phyloP scores from a whole-genome alignment of 1,284 basidiomycete species.

The Somion occarium region DNA sequence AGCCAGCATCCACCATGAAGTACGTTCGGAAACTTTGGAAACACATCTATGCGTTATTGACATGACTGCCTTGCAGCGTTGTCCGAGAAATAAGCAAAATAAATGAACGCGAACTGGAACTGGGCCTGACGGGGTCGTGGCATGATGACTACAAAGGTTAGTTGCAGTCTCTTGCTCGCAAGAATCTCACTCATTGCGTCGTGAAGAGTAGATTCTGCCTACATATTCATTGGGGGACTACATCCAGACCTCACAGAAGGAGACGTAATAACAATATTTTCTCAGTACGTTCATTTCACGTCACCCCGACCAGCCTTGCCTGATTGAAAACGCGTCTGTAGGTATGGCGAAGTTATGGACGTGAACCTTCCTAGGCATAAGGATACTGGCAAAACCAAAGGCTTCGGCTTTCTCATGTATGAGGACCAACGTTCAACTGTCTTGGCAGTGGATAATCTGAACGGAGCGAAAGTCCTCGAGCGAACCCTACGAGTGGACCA shows the following conservation, averaged over 20 bases:
- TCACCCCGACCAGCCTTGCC: too few species aligned
- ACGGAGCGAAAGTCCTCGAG: conserved; percentile 87
- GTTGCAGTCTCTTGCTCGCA: too few species aligned
- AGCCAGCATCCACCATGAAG: conserved; percentile 3
- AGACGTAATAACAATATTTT: conserved; percentile 96
- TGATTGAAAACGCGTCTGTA: conserved; percentile 37
- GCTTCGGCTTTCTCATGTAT: conserved; percentile 98
- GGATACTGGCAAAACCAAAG: conserved; percentile 81
- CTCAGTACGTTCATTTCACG: conserved; percentile 59
- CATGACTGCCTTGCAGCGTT: conserved; percentile 47
- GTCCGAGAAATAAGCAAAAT: conserved; percentile 92
- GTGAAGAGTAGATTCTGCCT: conserved; percentile 72
- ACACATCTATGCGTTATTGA: conserved; percentile 19
- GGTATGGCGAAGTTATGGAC: conserved; percentile 94
- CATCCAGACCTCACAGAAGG: conserved; percentile 90
- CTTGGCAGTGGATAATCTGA: conserved; percentile 97
- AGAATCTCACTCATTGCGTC: too few species aligned
- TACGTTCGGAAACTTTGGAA: conserved; percentile 10
- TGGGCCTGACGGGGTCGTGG: conserved; percentile 82
- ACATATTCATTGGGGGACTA: conserved; percentile 89
- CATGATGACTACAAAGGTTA: conserved; percentile 92
- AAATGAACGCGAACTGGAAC: conserved; percentile 88
- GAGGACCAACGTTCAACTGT: conserved; percentile 96
- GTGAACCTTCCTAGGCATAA: conserved; percentile 93
- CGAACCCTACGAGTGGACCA: conserved; percentile 91